Conservation (phyloP, 305 asterid species). For the Fraxinus floribunda region DNA sequence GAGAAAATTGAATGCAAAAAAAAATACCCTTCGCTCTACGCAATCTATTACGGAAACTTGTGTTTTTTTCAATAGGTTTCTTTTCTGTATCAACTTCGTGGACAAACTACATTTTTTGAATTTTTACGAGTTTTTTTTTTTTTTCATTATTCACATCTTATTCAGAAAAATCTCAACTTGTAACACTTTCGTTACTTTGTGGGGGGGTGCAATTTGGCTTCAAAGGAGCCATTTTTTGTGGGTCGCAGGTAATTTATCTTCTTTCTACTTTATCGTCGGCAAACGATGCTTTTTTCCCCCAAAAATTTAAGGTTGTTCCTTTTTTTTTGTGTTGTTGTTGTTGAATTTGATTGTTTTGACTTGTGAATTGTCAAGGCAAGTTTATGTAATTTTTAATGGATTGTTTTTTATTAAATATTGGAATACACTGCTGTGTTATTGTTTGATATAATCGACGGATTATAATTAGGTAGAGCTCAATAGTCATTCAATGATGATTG, state of each 20-base stretch:
- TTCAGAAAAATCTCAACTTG: conserved; percentile 16
- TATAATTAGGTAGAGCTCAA: not conserved
- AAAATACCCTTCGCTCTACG: conserved; percentile 20
- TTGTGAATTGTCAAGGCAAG: conserved; percentile 17
- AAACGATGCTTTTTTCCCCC: not conserved
- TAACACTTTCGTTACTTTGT: conserved; percentile 13
- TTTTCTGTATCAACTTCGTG: conserved; percentile 8
- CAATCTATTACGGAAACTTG: conserved; percentile 24
- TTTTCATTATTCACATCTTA: not conserved
- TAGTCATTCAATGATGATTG: not conserved
- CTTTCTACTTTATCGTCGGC: not conserved
- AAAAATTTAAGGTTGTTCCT: not conserved
- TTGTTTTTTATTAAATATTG: not conserved
- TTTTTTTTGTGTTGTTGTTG: not conserved
- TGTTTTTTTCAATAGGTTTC: conserved; percentile 23
- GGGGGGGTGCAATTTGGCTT: conserved; percentile 30
- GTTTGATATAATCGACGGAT: not conserved
- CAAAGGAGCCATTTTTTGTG: conserved; percentile 13
- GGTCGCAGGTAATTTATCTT: conserved; percentile 24
- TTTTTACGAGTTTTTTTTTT: conserved; percentile 22
- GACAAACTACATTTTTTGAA: not conserved
- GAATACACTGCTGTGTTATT: not conserved
- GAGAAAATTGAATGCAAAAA: not conserved
- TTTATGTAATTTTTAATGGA: conserved; percentile 21
- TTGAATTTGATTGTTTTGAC: conserved; percentile 17